These are phyloP conservation scores for Thraustochytrium aureum DNA, from an alignment of 352 stramenopile species.

Conservation along the genomic window DNA sequence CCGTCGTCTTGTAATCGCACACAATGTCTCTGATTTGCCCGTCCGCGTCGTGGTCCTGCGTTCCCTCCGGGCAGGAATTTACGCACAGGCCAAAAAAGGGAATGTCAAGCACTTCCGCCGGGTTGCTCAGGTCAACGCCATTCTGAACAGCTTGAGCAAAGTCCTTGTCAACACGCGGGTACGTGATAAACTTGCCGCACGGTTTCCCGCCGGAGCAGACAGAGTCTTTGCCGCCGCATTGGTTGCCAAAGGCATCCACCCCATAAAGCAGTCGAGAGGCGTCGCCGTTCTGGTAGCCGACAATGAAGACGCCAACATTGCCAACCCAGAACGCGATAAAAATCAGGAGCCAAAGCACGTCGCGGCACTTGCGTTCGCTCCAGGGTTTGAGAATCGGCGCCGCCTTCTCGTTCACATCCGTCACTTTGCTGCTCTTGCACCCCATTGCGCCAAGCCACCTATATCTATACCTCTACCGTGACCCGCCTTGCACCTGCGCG, in stretches of 20 bases:
- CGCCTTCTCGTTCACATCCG: constrained; percentile 28
- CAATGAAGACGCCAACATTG: constrained; percentile 65
- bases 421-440: constrained; percentile 25
- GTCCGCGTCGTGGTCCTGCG: constrained; percentile 12
- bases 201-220: constrained; percentile 54
- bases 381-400: constrained; percentile 14
- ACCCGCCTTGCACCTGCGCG: too few species aligned
- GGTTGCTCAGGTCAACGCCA: constrained; percentile 61
- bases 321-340: constrained; percentile 73
- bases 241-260: constrained; percentile 71
- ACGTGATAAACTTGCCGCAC: constrained; percentile 64
- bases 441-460: constrained; percentile 36
- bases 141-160: constrained; percentile 64
- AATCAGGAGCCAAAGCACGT: constrained; percentile 67
- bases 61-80: constrained; percentile 60
- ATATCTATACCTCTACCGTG: too few species aligned
- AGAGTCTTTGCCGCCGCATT: constrained; percentile 62
- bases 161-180: constrained; percentile 73
- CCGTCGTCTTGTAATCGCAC: constrained; percentile 72
- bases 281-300: constrained; percentile 68
- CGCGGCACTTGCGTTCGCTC: constrained; percentile 65
- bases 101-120: constrained; percentile 59
- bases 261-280: constrained; percentile 70
- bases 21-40: constrained; percentile 62
- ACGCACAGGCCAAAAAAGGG: constrained; percentile 74